Percentiles rank a stretch among this genome's conserved stretches.
These are phyloP conservation scores for Silene vulgaris DNA, from an alignment of 179 eudicot species.

Conservation along the genomic window DNA sequence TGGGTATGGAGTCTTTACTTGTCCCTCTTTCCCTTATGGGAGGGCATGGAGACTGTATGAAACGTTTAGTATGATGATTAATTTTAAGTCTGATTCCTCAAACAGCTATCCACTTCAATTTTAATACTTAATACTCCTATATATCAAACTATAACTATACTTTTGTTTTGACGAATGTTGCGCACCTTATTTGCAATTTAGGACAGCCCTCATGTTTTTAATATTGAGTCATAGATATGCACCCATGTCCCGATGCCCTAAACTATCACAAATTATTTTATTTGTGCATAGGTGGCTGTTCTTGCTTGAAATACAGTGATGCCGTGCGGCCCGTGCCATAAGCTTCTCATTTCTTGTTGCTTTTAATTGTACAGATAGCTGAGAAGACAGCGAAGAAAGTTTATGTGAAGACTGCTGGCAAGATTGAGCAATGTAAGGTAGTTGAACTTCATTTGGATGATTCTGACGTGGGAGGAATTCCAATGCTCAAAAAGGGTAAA, in stretches of 20 bases:
- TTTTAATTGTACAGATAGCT: slow-evolving; percentile 51
- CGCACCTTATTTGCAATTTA: background rate
- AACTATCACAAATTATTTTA: no score
- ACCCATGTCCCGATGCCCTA: no score
- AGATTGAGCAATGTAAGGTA: slow-evolving; percentile 64
- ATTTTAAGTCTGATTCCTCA: no score
- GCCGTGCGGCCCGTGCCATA: background rate
- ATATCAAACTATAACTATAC: no score
- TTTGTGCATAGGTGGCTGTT: no score
- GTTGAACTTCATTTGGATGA: slow-evolving; percentile 45
- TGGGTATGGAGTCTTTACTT: background rate
- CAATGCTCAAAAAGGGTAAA: slow-evolving; percentile 47
- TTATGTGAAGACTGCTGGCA: slow-evolving; percentile 63
- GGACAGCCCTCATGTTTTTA: background rate
- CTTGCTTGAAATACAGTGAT: background rate
- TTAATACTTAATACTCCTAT: no score
- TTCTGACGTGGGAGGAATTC: slow-evolving; percentile 34
- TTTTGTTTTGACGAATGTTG: no score
- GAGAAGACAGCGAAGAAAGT: slow-evolving; percentile 81
- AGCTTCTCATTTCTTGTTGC: background rate
- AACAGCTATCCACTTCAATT: no score
- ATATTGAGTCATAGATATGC: background rate
- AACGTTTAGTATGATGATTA: no score
- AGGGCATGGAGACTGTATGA: no score
- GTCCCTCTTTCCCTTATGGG: background rate